Percentiles rank a stretch among this genome's conserved stretches.
Conservation (phyloP, 2,329 filamentous ascomycete genomes). For the Cercospora janseana region DNA sequence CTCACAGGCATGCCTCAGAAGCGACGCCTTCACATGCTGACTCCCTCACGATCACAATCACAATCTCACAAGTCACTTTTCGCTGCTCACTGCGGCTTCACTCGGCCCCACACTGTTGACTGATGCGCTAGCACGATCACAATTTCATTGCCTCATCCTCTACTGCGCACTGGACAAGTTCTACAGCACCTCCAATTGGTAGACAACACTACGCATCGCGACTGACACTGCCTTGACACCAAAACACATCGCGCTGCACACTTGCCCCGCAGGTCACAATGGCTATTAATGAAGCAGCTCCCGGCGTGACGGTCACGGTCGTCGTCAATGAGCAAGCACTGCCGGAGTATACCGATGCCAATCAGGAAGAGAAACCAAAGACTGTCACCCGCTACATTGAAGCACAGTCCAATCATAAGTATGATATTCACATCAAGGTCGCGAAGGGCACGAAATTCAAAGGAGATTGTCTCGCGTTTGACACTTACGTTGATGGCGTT, state of each 20-base stretch:
- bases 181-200: too few species aligned
- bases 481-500: slow-evolving; percentile 20
- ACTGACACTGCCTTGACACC: not conserved
- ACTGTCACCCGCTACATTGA: slow-evolving; percentile 29
- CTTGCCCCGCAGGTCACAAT: slow-evolving; percentile 14
- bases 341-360: slow-evolving; percentile 24
- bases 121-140: too few species aligned
- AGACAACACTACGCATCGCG: too few species aligned
- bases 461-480: slow-evolving; percentile 20
- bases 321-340: slow-evolving; percentile 21
- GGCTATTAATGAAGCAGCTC: slow-evolving; percentile 22
- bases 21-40: too few species aligned
- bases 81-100: not conserved
- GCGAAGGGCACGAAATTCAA: not conserved
- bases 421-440: slow-evolving; percentile 20
- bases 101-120: too few species aligned
- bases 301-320: slow-evolving; percentile 27
- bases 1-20: too few species aligned
- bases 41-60: too few species aligned
- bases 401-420: slow-evolving; percentile 21
- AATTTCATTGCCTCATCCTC: not conserved
- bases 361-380: slow-evolving; percentile 10
- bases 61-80: not conserved
- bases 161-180: too few species aligned
- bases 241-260: not conserved